A percentile compares a stretch with the other conserved stretches of the same genome.
These are phyloP conservation scores for Plasmodiophora brassicae DNA, from an alignment of 208 protist species.

Conservation along the genomic window DNA sequence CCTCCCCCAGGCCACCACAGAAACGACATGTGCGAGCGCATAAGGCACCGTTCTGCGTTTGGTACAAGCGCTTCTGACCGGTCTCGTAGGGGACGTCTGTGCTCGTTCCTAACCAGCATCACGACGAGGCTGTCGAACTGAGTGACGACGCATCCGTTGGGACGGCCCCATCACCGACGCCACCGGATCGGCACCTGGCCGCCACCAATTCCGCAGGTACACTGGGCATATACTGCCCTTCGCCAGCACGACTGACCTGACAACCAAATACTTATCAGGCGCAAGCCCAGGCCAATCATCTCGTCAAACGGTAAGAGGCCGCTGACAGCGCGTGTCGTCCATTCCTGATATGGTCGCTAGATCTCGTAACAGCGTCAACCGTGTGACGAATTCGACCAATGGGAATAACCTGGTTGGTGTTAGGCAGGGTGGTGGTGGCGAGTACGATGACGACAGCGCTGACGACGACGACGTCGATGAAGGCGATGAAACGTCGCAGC, in stretches of 20 bases:
- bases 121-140: constrained; percentile 10
- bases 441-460: neutral
- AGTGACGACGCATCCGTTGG: neutral
- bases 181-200: neutral
- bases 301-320: neutral
- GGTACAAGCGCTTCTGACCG: too few species aligned
- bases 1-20: too few species aligned
- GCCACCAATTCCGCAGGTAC: neutral
- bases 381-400: neutral
- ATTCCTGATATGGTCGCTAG: neutral
- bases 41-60: too few species aligned
- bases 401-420: neutral
- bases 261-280: neutral
- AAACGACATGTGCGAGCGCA: too few species aligned
- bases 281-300: neutral
- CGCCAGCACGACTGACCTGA: neutral
- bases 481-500: neutral
- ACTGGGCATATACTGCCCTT: neutral
- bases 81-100: too few species aligned
- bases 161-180: neutral
- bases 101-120: constrained; percentile 11
- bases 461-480: constrained; percentile 30
- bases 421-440: neutral
- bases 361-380: neutral
- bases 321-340: neutral